These are phyloP conservation scores for Aspergillus haitiensis DNA, from an alignment of 495 filamentous ascomycete species.

Conservation along the genomic window DNA sequence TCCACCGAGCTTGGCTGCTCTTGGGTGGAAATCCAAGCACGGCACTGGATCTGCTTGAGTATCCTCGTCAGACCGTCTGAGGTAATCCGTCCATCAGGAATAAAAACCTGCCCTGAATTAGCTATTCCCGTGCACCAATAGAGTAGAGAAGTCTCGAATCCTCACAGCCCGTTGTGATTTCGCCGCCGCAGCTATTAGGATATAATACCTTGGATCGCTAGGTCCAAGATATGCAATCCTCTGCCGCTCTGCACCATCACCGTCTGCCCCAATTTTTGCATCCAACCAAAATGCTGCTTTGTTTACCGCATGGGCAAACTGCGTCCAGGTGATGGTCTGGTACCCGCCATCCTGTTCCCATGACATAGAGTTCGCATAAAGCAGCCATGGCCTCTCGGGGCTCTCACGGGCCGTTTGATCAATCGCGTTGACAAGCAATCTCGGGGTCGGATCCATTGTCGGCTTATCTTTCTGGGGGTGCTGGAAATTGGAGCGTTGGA, in stretches of 20 bases:
- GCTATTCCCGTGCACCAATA: background rate
- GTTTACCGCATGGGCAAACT: background rate
- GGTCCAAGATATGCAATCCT: background rate
- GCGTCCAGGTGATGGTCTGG: background rate
- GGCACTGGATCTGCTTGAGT: background rate
- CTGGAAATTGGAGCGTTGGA: background rate
- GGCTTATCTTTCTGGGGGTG: background rate
- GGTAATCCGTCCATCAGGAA: background rate
- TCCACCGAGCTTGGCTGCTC: background rate
- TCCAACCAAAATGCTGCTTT: background rate
- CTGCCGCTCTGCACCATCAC: background rate
- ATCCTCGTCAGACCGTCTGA: background rate
- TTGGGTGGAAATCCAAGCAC: background rate
- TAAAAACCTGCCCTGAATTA: background rate
- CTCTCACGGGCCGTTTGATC: background rate
- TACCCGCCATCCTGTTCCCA: background rate
- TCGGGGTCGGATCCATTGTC: background rate
- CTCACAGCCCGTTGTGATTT: background rate
- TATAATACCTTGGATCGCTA: background rate
- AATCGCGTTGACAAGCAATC: background rate
- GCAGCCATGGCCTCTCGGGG: background rate
- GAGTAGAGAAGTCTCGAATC: background rate
- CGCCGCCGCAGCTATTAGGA: background rate
- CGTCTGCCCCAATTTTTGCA: background rate
- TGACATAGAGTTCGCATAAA: background rate